Evolutionary conservation across 2,329 filamentous ascomycete species (phyloP), one percentile per base, ranked within the genome.

Genomic region (Gaeumannomyces tritici): DNA sequence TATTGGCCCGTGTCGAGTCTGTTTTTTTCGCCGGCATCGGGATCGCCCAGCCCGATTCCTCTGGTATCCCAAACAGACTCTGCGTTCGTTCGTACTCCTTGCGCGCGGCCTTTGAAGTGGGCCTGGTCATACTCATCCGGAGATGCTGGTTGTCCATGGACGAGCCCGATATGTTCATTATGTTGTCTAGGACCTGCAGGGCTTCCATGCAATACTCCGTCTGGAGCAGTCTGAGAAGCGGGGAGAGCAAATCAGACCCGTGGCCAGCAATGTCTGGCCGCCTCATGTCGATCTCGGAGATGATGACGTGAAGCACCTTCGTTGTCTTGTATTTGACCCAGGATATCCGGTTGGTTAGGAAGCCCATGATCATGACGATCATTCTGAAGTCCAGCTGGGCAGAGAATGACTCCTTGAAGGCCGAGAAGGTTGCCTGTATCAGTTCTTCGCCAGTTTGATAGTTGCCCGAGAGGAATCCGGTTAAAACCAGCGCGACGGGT

Each of bases 81-180:
- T 96, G 90, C 0, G 91, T 96, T 27, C 90, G 88, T 71, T 96
- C 93, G 69, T 96, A 98, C 74, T 98, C 93, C 72, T 97, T 98
- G 59, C 91, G 88, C 60, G 95, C 89, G 0, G 89, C 86, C 68
- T 90, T 89, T 0, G 92, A 95, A 2, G 92, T 91, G 1, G 90
- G 88, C 15, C 90, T 89, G 6, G 92, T 93, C 91, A 99, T 97
- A 74, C 93, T 98, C 96, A 99, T 99, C 54, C 95, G 87, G 63
- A 99, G 78, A 71, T 98, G 92, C 69, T 97, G 91, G 69, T 90
- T 91, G 73, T 98, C 95, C 83, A 96, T 91, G 1, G 93, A 89
- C 35, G 90, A 92, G 5, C 91, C 90, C 0, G 92, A 92, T 79
- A 98, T 93, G 31, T 90, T 91, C 84, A 97, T 96, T 68, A 98